Base-by-base conservation (phyloP, 129 eudicot genomes). In the Daucus carota region DNA sequence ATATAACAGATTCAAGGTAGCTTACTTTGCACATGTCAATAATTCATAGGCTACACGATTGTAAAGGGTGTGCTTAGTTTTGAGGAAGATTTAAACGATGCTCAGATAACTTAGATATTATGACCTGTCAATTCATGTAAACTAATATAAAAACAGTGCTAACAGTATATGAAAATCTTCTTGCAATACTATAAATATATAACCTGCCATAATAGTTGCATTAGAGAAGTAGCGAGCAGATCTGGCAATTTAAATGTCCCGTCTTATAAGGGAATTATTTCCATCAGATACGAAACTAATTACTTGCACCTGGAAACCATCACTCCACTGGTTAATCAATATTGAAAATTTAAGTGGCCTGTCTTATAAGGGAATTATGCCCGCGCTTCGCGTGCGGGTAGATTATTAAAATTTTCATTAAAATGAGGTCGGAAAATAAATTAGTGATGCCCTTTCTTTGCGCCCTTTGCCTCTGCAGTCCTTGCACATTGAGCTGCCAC, bases 401-500 rank as follows among this genome's bases (percentile, higher is more conserved):
- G n/a, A n/a, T n/a, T n/a, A n/a, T n/a, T n/a, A n/a, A n/a, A n/a
- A n/a, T n/a, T n/a, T n/a, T n/a, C n/a, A n/a, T n/a, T n/a, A n/a
- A n/a, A n/a, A n/a, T n/a, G n/a, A n/a, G n/a, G n/a, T n/a, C n/a
- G n/a, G n/a, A n/a, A n/a, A n/a, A n/a, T n/a, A n/a, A n/a, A n/a
- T n/a, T n/a, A n/a, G n/a, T n/a, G n/a, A n/a, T n/a, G n/a, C n/a
- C n/a, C 88, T 74, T 83, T 87, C 77, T 82, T 91, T 1, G 97
- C 98, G 38, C 98, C 98, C 90, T 87, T 86, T 1, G 88, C 84
- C 70, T 94, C 96, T 10, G 98, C 98, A 12, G 81, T 82, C 71
- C 91, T 88, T 8, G 97, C 98, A 76, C 97, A 94, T 17, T 94
- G 96, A 45, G 98, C 96, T 5, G 97, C 98, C 48, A 94, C 93